Evolutionary conservation across 352 stramenopile genomes (phyloP).

Genomic region (Phytophthora pisi): DNA sequence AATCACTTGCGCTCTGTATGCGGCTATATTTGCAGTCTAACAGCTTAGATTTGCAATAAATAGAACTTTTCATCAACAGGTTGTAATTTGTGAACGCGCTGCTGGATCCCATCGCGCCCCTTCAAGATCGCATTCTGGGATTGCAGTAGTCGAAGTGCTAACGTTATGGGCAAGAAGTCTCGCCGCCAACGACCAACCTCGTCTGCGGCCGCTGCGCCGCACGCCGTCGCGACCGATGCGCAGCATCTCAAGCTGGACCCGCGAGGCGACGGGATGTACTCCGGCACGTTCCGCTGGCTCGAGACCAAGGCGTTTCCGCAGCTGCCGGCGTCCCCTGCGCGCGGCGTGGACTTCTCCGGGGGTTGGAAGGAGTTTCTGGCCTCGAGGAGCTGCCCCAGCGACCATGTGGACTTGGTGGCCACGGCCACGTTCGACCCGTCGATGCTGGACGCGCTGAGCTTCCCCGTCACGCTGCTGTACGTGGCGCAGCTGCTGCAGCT

Average conservation of each 20-base stretch:
- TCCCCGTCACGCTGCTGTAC: constrained; percentile 70
- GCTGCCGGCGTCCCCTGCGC: constrained; percentile 36
- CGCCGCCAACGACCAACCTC: constrained; percentile 9
- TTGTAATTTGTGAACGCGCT: too few relatives aligned
- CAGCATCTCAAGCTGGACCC: constrained; percentile 65
- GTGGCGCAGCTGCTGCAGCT: constrained; percentile 44
- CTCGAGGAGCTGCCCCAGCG: constrained; percentile 26
- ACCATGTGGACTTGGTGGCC: constrained; percentile 39
- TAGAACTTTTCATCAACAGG: background rate
- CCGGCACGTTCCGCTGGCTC: constrained; percentile 79
- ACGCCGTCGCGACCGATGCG: constrained; percentile 4
- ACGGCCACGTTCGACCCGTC: constrained; percentile 56
- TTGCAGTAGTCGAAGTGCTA: background rate
- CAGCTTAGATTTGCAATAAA: background rate
- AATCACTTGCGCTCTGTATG: constrained; percentile 29
- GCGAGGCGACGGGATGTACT: constrained; percentile 81
- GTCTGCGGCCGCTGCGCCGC: background rate
- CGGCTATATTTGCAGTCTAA: background rate
- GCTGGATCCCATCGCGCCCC: background rate
- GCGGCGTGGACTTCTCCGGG: constrained; percentile 23
- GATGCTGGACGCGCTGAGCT: constrained; percentile 80
- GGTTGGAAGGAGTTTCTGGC: constrained; percentile 66
- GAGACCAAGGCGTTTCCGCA: constrained; percentile 62
- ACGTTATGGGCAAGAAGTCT: constrained; percentile 32
- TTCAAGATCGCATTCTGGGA: background rate